These are phyloP conservation scores for Ambrosiella beaveri DNA, from an alignment of 2,329 filamentous ascomycete species.

Conservation along the genomic window DNA sequence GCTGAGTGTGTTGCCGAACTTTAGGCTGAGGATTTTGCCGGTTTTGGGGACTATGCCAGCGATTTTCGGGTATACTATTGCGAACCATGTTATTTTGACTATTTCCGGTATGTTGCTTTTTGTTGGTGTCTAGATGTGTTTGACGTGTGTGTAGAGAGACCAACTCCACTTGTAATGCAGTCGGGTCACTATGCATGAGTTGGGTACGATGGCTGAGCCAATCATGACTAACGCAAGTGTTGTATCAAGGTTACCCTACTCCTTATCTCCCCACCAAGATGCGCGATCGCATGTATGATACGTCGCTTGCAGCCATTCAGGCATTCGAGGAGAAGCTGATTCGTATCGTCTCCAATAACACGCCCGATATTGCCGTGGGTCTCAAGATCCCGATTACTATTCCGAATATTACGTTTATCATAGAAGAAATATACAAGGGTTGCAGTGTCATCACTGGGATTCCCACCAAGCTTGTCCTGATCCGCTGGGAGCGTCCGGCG, in stretches of 20 bases:
- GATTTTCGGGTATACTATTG: conserved; percentile 78
- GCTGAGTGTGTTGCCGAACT: conserved; percentile 76
- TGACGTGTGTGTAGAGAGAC: not conserved
- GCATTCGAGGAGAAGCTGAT: conserved; percentile 62
- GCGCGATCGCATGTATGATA: conserved; percentile 82
- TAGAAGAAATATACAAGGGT: conserved; percentile 77
- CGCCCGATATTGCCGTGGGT: conserved; percentile 39
- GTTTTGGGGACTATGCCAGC: conserved; percentile 96
- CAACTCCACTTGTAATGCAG: no score
- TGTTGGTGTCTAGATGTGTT: not conserved
- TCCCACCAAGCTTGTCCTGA: conserved; percentile 59
- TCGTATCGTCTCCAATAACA: conserved; percentile 20
- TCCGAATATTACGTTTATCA: conserved; percentile 69
- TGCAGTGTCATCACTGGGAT: conserved; percentile 71
- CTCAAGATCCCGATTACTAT: conserved; percentile 62
- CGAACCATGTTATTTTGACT: conserved; percentile 80
- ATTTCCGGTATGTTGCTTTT: conserved; percentile 31
- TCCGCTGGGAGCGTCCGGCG: conserved; percentile 56
- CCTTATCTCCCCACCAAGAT: conserved; percentile 70
- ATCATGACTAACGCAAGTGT: conserved; percentile 2
- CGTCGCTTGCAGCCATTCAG: conserved; percentile 59
- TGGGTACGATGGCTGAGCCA: no score
- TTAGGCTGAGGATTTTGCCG: conserved; percentile 83
- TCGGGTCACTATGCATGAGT: no score
- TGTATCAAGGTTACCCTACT: conserved; percentile 53